Evolutionary conservation across 2,329 filamentous ascomycete genomes (phyloP).

Genomic region (Cladosporium sp.): DNA sequence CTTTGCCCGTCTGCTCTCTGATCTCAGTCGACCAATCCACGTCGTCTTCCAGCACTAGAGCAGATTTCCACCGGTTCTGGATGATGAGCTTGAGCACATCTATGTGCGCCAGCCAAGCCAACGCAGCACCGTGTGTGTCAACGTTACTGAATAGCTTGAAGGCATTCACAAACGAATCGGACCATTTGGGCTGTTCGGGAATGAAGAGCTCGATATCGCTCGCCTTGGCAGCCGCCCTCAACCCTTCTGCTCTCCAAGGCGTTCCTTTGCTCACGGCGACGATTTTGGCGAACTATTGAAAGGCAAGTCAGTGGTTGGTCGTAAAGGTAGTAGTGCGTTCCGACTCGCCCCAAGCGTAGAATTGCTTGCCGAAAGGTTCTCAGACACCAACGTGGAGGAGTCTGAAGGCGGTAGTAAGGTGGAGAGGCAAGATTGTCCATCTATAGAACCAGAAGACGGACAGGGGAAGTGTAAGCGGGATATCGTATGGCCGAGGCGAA

Average conservation of each 20-base stretch:
- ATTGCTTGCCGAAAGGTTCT: background rate
- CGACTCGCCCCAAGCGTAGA: background rate
- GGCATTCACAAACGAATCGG: background rate
- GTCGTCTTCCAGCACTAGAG: slow-evolving; percentile 41
- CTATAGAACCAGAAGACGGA: background rate
- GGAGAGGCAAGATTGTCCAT: background rate
- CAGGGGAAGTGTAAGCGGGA: background rate
- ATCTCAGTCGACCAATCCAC: slow-evolving; percentile 41
- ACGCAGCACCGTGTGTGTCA: slow-evolving; percentile 22
- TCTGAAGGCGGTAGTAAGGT: background rate
- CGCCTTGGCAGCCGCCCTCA: background rate
- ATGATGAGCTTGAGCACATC: slow-evolving; percentile 36
- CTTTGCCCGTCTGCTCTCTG: slow-evolving; percentile 33
- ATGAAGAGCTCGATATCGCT: background rate
- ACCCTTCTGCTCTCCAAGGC: background rate
- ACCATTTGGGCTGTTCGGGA: background rate
- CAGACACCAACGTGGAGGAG: background rate
- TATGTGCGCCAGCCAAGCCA: slow-evolving; percentile 37
- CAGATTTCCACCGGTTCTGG: slow-evolving; percentile 28
- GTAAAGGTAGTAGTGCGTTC: background rate
- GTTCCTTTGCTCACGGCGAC: background rate
- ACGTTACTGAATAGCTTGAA: slow-evolving; percentile 1
- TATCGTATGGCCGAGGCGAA: background rate
- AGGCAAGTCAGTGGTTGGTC: background rate
- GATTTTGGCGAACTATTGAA: background rate